phyloP scores from a whole-genome alignment of 2,329 filamentous ascomycete genomes.

The Acrocalymma vagum region DNA sequence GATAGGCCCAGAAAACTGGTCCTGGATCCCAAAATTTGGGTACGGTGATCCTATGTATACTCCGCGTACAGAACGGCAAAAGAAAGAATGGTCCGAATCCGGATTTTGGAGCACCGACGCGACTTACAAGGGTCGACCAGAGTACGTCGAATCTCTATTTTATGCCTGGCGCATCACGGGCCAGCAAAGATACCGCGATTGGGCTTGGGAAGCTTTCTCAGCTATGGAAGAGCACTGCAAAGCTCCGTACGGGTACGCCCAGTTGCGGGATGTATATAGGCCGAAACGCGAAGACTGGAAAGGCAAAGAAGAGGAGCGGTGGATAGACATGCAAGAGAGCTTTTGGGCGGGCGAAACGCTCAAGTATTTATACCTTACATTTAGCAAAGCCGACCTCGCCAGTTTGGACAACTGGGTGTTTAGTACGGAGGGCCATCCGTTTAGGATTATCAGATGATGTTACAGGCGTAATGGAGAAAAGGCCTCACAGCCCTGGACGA shows the following conservation, averaged over 20 bases:
- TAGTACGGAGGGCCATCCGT: conserved; percentile 53
- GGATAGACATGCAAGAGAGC: conserved; percentile 49
- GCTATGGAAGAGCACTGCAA: conserved; percentile 48
- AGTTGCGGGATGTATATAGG: conserved; percentile 45
- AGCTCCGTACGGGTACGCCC: conserved; percentile 49
- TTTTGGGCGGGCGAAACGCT: conserved; percentile 52
- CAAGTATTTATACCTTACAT: conserved; percentile 52
- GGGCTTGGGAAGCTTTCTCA: conserved; percentile 53
- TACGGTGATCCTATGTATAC: conserved; percentile 38
- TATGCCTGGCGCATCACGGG: conserved; percentile 53
- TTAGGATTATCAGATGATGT: conserved; percentile 49
- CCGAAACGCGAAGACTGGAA: conserved; percentile 23
- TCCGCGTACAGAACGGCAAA: conserved; percentile 36
- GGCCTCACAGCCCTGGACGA: too few species aligned
- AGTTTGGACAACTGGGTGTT: conserved; percentile 54
- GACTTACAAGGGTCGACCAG: conserved; percentile 45
- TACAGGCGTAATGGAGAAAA: too few species aligned
- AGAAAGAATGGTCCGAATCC: conserved; percentile 32
- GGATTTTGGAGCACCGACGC: conserved; percentile 47
- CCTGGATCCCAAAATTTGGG: conserved; percentile 49
- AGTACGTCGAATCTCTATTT: conserved; percentile 52
- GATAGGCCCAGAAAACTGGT: conserved; percentile 49
- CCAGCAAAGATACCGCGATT: conserved; percentile 48
- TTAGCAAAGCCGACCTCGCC: conserved; percentile 43
- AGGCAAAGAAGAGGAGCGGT: conserved; percentile 28